A percentile compares a stretch with the other conserved stretches of the same genome.
Conservation (phyloP, 495 filamentous ascomycete species). For the Rhypophila decipiens region DNA sequence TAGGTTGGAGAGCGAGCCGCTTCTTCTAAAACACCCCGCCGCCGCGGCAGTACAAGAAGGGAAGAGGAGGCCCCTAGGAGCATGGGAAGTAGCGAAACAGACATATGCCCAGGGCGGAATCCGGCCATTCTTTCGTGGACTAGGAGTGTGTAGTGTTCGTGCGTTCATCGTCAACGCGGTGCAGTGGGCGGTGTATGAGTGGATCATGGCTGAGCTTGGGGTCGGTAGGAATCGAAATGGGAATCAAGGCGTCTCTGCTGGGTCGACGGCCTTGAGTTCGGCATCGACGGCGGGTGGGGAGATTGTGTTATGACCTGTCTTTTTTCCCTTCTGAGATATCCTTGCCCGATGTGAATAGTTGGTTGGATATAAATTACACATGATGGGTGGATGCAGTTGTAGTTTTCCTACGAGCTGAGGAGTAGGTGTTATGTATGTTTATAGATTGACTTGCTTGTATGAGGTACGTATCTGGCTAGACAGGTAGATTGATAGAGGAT, state of each 20-base stretch:
- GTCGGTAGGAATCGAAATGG: conserved; percentile 10
- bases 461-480: no score
- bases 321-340: no score
- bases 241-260: not conserved
- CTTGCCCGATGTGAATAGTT: no score
- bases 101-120: conserved; percentile 60
- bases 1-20: not conserved
- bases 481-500: no score
- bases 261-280: no score
- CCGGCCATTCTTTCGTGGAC: conserved; percentile 66
- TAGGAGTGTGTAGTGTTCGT: conserved; percentile 69
- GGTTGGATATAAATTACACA: no score
- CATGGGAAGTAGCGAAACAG: conserved; percentile 55
- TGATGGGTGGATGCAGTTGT: no score
- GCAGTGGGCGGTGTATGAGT: conserved; percentile 85
- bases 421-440: no score
- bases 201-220: conserved; percentile 58
- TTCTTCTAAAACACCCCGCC: no score
- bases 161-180: conserved; percentile 81
- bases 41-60: conserved; percentile 14
- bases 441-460: no score
- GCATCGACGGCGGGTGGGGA: not conserved
- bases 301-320: no score
- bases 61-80: conserved; percentile 30
- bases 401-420: no score